Percentiles rank a stretch among this genome's conserved stretches.
These are phyloP conservation scores for Alternaria conjuncta DNA, from an alignment of 2,329 filamentous ascomycete genomes.

Conservation along the genomic window DNA sequence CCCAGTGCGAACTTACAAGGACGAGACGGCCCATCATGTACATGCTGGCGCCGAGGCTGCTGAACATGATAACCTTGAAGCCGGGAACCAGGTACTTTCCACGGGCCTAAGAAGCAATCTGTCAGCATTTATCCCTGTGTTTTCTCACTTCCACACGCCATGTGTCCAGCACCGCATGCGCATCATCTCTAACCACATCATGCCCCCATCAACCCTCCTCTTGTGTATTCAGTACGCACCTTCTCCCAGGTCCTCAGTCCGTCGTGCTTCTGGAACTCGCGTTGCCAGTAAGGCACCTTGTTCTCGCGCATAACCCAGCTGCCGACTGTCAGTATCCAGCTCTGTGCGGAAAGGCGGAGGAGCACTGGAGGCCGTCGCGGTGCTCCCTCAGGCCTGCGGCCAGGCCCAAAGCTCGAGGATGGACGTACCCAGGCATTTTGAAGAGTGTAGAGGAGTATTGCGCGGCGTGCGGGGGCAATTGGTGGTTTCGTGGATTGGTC, in stretches of 20 bases:
- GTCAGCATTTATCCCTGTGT: constrained; percentile 19
- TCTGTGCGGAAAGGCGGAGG: constrained; percentile 16
- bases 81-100: constrained; percentile 71
- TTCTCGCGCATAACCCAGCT: constrained; percentile 72
- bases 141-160: neutral
- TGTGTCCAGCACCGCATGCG: neutral
- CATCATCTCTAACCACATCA: neutral
- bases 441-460: constrained; percentile 45
- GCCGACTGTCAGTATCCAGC: constrained; percentile 38
- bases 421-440: constrained; percentile 53
- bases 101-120: constrained; percentile 62
- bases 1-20: constrained; percentile 49
- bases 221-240: constrained; percentile 60
- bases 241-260: constrained; percentile 77
- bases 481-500: constrained; percentile 38
- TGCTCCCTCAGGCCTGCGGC: constrained; percentile 7
- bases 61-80: constrained; percentile 71
- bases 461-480: constrained; percentile 40
- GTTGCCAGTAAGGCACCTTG: constrained; percentile 77
- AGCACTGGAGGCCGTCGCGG: constrained; percentile 16
- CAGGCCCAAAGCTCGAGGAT: constrained; percentile 18
- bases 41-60: constrained; percentile 67
- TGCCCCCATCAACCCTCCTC: constrained; percentile 4
- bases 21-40: constrained; percentile 79
- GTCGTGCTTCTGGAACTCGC: constrained; percentile 76